phyloP scores from a whole-genome alignment of 768 basidiomycete species.

The Xerocomus brunneocitrinus region DNA sequence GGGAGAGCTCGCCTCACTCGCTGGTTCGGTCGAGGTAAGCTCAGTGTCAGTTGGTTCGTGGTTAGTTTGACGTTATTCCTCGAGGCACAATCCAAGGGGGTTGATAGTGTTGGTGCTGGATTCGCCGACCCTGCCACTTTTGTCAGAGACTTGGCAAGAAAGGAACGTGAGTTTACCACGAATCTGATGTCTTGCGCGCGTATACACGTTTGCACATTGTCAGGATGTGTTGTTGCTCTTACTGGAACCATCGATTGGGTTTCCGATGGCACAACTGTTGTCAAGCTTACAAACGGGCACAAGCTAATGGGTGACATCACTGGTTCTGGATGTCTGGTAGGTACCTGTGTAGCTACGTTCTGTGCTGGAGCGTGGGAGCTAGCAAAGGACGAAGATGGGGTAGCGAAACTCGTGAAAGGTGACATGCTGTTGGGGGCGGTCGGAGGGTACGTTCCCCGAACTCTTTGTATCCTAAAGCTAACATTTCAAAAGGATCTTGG shows the following conservation, averaged over 20 bases:
- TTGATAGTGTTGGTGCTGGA: conserved; percentile 76
- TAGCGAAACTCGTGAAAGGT: conserved; percentile 56
- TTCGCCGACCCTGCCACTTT: conserved; percentile 73
- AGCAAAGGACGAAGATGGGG: conserved; percentile 24
- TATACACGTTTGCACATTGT: neutral
- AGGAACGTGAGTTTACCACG: conserved; percentile 55
- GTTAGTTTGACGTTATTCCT: neutral
- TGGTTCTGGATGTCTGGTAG: conserved; percentile 84
- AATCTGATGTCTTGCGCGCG: neutral
- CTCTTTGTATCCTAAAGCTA: neutral
- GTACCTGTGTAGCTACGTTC: conserved; percentile 73
- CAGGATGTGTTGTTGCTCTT: conserved; percentile 77
- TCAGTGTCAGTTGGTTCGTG: neutral
- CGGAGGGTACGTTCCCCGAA: conserved; percentile 54
- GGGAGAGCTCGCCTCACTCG: conserved; percentile 77
- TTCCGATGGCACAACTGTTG: conserved; percentile 70
- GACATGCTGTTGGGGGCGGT: conserved; percentile 76
- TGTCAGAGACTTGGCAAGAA: conserved; percentile 63
- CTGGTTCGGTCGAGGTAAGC: conserved; percentile 68
- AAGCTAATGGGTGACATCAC: conserved; percentile 74
- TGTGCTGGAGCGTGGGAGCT: conserved; percentile 62
- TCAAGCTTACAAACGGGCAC: conserved; percentile 74
- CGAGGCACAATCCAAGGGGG: conserved; percentile 73
- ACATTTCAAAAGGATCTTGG: conserved; percentile 41
- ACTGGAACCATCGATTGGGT: conserved; percentile 81